Conservation (phyloP, 345 rosid species). For the Citrus australasica region DNA sequence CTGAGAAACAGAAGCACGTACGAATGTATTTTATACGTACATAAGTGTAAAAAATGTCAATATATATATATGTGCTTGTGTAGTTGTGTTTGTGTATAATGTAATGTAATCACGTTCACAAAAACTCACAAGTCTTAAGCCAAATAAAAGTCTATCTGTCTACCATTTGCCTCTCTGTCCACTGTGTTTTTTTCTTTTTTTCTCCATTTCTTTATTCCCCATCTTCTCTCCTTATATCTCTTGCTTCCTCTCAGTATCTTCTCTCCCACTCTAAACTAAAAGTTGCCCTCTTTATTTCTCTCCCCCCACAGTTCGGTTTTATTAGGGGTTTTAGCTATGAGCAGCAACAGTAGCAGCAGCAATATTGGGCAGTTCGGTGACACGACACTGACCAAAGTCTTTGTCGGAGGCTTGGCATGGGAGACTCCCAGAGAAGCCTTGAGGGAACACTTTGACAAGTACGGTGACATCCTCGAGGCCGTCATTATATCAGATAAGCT, state of each 20-base stretch:
- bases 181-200: not conserved
- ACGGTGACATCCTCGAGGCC: conserved; percentile 89
- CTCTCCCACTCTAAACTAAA: not conserved
- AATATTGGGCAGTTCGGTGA: conserved; percentile 65
- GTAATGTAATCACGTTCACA: conserved; percentile 44
- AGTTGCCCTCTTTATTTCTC: not conserved
- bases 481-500: conserved; percentile 88
- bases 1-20: not conserved
- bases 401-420: conserved; percentile 97
- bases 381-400: conserved; percentile 91
- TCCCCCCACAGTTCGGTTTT: not conserved
- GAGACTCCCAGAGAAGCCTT: conserved; percentile 85
- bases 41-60: not conserved
- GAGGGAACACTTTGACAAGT: conserved; percentile 85
- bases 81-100: not conserved
- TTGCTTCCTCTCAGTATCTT: not conserved
- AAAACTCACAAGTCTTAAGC: not conserved
- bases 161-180: conserved; percentile 60
- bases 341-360: conserved; percentile 32
- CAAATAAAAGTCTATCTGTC: conserved; percentile 26
- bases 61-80: not conserved
- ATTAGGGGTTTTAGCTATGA: not conserved
- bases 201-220: conserved; percentile 28
- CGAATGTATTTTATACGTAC: not conserved
- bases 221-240: conserved; percentile 22